Percentiles rank a stretch among this genome's conserved stretches.
Evolutionary conservation across 441 rosid species (phyloP).

Genomic region (Erodium texanum): DNA sequence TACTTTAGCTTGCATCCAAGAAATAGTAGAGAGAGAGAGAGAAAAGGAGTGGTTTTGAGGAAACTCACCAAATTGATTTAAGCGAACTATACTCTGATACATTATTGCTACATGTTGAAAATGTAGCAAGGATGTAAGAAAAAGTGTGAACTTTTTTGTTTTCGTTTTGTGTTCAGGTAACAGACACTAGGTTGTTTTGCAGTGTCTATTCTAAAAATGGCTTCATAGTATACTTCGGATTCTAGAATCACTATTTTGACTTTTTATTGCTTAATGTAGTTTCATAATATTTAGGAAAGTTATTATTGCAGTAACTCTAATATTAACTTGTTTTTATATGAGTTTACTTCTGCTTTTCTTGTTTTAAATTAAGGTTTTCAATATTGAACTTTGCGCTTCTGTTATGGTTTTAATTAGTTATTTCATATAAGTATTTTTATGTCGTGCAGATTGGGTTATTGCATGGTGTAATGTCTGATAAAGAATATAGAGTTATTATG

Average conservation of each 20-base stretch:
- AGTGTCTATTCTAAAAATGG: not conserved
- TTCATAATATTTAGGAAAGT: not conserved
- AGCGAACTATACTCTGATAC: too few relatives aligned
- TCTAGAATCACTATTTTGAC: not conserved
- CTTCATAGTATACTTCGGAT: not conserved
- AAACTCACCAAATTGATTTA: too few relatives aligned
- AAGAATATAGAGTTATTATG: slow-evolving; percentile 77
- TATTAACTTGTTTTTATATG: not conserved
- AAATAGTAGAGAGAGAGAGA: too few relatives aligned
- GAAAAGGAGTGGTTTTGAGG: too few relatives aligned
- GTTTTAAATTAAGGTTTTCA: not conserved
- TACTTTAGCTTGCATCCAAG: too few relatives aligned
- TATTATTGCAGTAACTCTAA: not conserved
- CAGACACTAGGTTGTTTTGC: not conserved
- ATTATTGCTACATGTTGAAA: not conserved
- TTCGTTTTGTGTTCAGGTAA: not conserved
- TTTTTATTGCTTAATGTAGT: not conserved
- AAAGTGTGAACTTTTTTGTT: not conserved
- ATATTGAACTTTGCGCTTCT: not conserved
- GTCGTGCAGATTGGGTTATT: slow-evolving; percentile 72
- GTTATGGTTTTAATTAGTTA: not conserved
- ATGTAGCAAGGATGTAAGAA: not conserved
- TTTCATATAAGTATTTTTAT: slow-evolving; percentile 19
- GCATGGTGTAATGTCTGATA: slow-evolving; percentile 83
- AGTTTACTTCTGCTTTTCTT: not conserved